Base-by-base conservation (phyloP, 495 filamentous ascomycete species). In the Podospora australis region DNA sequence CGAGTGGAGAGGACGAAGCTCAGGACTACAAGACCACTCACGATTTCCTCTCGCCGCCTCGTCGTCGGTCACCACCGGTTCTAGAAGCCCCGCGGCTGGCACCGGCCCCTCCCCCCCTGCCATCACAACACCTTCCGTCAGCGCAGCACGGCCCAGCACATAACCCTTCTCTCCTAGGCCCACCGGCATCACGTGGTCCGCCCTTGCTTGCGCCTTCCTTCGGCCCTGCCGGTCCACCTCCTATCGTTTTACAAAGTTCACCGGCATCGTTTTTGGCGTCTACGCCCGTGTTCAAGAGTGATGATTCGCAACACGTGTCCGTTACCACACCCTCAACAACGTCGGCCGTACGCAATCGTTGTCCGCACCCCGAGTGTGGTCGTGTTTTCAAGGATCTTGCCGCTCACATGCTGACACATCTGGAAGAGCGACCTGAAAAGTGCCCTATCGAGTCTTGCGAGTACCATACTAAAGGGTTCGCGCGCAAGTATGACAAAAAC, bases 401-500 rank as follows among this genome's bases (percentile, higher is more conserved):
- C 56, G 90, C 92, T 4, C 92, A 99, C 65, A 90, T 95, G 86
- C 77, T 97, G 44, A 99, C 92, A 1, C 92, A 99, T 66, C 87
- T 90, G 68, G 83, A 83, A 44, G 90, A 96, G 64, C 76, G 92
- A 13, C 92, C 92, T 0, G 91, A 97, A 49, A 99, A 99, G 62
- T 99, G 92, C 62, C 92, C 92, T 1, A 96, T 97, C 46, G 72
- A 82, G 48, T 92, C 79, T 8, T 99, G 92, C 74, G 89, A 95
- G 57, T 99, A 96, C 62, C 89, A 95, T 67, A 77, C 78, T 49
- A 97, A 96, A 66, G 92, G 92, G 1, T 99, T 99, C 59, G 91
- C 92, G 4, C 75, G 92, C 32, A 99, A 97, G 59, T 99, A 99
- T 59, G 92, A 99, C 67, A 97, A 96, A 71, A 97, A 97, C 64